These are phyloP conservation scores for Yarrowia sp. DNA, from an alignment of 805 yeast species.

Conservation along the genomic window DNA sequence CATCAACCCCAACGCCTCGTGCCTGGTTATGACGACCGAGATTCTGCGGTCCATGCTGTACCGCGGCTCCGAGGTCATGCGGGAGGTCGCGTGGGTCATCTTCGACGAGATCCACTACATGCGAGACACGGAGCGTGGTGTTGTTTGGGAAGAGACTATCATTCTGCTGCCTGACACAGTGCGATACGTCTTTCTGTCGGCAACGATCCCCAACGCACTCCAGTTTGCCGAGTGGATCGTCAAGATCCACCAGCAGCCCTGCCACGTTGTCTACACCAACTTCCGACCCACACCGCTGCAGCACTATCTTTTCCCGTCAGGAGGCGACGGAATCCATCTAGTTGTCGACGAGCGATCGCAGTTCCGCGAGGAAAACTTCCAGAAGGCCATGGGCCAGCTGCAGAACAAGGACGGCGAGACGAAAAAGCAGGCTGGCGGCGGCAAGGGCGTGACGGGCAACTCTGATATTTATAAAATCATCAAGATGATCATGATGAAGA, in stretches of 20 bases:
- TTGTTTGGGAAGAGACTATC: slow-evolving; percentile 99
- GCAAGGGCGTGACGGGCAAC: slow-evolving; percentile 78
- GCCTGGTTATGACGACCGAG: slow-evolving; percentile 98
- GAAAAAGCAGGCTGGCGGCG: slow-evolving; percentile 75
- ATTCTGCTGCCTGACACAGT: slow-evolving; percentile 94
- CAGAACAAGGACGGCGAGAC: slow-evolving; percentile 80
- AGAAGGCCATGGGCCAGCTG: slow-evolving; percentile 95
- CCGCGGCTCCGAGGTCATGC: slow-evolving; percentile 95
- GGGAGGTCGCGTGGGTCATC: slow-evolving; percentile 98
- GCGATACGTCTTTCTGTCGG: slow-evolving; percentile 87
- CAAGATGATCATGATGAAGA: slow-evolving; percentile 95
- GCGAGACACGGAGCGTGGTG: slow-evolving; percentile 98
- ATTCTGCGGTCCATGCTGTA: slow-evolving; percentile 95
- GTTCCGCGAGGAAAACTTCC: slow-evolving; percentile 96
- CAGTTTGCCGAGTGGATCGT: slow-evolving; percentile 99
- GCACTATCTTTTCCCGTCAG: slow-evolving; percentile 97
- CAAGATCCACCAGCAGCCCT: slow-evolving; percentile 90
- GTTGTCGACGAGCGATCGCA: slow-evolving; percentile 97
- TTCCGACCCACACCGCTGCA: slow-evolving; percentile 98
- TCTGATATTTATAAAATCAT: slow-evolving; percentile 94
- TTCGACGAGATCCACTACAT: slow-evolving; percentile 98
- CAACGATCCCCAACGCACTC: slow-evolving; percentile 97
- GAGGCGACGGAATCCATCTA: slow-evolving; percentile 94
- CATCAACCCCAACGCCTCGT: slow-evolving; percentile 96
- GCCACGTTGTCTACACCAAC: slow-evolving; percentile 97